A percentile compares a stretch with the other conserved stretches of the same genome.
Conservation (phyloP, 2,329 filamentous ascomycete genomes). For the Akanthomyces muscarius region DNA sequence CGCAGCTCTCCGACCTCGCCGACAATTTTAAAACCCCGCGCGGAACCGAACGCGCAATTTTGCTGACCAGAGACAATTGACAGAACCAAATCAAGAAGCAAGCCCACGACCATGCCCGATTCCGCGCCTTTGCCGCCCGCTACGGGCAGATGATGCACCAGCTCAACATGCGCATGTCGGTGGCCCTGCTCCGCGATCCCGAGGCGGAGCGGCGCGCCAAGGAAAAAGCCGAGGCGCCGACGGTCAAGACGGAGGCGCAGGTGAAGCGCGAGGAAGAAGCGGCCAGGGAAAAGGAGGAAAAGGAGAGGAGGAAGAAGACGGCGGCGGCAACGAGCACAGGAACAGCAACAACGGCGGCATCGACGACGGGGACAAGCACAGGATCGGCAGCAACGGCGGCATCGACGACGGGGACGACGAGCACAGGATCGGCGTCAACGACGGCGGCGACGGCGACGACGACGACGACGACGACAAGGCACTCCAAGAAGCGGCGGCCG, state of each 20-base stretch:
- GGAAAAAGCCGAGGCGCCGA: conserved; percentile 60
- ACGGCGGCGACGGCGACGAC: background rate
- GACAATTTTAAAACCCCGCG: background rate
- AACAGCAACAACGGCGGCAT: background rate
- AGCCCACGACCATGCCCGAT: conserved; percentile 60
- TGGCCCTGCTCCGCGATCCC: conserved; percentile 54
- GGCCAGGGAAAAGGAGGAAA: conserved; percentile 35
- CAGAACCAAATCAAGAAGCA: conserved; percentile 64
- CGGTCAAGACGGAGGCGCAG: conserved; percentile 62
- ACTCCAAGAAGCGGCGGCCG: background rate
- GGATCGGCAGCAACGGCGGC: background rate
- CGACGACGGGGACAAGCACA: background rate
- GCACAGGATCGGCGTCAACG: background rate
- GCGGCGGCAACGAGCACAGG: background rate
- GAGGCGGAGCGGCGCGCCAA: conserved; percentile 56
- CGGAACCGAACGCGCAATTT: background rate
- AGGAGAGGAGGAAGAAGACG: conserved; percentile 1
- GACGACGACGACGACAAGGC: background rate
- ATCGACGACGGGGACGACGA: background rate
- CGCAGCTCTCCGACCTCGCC: background rate
- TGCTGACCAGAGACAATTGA: background rate
- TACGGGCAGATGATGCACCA: conserved; percentile 64
- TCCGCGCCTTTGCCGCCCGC: conserved; percentile 56
- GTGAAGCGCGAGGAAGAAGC: conserved; percentile 49
- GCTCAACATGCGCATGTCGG: conserved; percentile 61